Conservation (phyloP, 2,329 filamentous ascomycete species). For the Fusarium brachygibbosum region DNA sequence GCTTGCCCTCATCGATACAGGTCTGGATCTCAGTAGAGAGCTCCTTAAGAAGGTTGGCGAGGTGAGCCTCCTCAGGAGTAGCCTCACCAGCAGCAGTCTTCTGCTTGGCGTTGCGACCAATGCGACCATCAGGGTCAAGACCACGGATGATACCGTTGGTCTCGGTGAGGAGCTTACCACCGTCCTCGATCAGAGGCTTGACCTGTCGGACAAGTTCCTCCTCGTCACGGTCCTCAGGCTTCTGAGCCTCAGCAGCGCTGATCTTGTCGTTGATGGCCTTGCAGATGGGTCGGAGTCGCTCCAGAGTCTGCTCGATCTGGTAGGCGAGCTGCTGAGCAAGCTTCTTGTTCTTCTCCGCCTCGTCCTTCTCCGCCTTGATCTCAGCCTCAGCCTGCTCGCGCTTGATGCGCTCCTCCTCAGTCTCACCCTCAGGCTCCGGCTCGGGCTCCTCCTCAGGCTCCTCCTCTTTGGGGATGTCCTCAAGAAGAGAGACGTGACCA, state of each 20-base stretch:
- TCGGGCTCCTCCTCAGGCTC: conserved; percentile 60
- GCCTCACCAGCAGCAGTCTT: conserved; percentile 77
- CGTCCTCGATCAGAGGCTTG: conserved; percentile 90
- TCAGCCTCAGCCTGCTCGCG: conserved; percentile 53
- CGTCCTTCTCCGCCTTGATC: conserved; percentile 67
- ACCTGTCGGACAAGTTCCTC: conserved; percentile 89
- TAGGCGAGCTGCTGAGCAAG: conserved; percentile 81
- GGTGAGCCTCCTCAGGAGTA: conserved; percentile 81
- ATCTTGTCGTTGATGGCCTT: conserved; percentile 89
- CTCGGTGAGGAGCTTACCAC: conserved; percentile 83
- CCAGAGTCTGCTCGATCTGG: conserved; percentile 82
- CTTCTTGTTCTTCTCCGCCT: conserved; percentile 77
- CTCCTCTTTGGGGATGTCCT: conserved; percentile 62
- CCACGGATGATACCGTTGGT: conserved; percentile 89
- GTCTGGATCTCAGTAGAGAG: conserved; percentile 84
- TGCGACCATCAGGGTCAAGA: conserved; percentile 89
- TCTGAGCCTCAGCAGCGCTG: conserved; percentile 82
- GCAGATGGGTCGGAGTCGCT: conserved; percentile 86
- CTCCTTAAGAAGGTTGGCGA: conserved; percentile 89
- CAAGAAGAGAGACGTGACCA: conserved; percentile 76
- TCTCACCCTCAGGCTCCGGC: conserved; percentile 60
- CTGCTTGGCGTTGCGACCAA: conserved; percentile 86
- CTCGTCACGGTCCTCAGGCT: conserved; percentile 90
- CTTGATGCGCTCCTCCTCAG: conserved; percentile 55
- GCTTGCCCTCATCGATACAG: conserved; percentile 89